Evolutionary conservation across 768 basidiomycete species (phyloP).

Genomic region (Podaxis sp.): DNA sequence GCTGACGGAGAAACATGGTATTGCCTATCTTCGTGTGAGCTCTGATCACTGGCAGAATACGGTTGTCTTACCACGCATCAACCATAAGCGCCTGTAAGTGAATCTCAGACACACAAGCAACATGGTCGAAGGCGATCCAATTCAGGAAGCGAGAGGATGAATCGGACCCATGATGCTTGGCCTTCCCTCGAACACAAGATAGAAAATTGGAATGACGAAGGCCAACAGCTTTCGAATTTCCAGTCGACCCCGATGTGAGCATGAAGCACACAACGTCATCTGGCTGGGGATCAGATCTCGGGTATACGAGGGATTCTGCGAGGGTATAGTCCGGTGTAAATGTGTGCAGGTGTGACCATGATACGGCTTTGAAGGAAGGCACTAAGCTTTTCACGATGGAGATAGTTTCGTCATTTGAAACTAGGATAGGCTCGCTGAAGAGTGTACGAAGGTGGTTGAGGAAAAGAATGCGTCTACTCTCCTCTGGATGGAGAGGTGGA

Average conservation of each 20-base stretch:
- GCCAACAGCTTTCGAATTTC: constrained; percentile 4
- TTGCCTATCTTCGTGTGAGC: constrained; percentile 3
- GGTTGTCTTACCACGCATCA: constrained; percentile 1
- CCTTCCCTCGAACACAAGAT: constrained; percentile 5
- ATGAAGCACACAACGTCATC: constrained; percentile 6
- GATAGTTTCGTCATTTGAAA: not conserved
- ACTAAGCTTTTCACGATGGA: not conserved
- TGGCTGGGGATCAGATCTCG: not conserved
- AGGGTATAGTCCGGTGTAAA: not conserved
- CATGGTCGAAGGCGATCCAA: constrained; percentile 9
- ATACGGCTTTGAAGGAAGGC: not conserved
- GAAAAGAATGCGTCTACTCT: constrained; percentile 1
- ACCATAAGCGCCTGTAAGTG: constrained; percentile 6
- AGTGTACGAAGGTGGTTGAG: constrained; percentile 4
- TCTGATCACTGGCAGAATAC: not conserved
- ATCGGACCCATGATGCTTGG: constrained; percentile 1
- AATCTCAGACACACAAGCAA: constrained; percentile 8
- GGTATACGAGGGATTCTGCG: not conserved
- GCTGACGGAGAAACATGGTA: constrained; percentile 5
- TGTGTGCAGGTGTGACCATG: not conserved
- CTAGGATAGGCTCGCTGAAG: not conserved
- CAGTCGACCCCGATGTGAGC: constrained; percentile 8
- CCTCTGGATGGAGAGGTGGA: constrained; percentile 4
- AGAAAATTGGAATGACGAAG: constrained; percentile 7
- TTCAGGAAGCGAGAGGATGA: constrained; percentile 1